Percentiles rank a stretch among this genome's conserved stretches.
phyloP scores from a whole-genome alignment of 148 eudicot species.

The Nyssa sinensis region DNA sequence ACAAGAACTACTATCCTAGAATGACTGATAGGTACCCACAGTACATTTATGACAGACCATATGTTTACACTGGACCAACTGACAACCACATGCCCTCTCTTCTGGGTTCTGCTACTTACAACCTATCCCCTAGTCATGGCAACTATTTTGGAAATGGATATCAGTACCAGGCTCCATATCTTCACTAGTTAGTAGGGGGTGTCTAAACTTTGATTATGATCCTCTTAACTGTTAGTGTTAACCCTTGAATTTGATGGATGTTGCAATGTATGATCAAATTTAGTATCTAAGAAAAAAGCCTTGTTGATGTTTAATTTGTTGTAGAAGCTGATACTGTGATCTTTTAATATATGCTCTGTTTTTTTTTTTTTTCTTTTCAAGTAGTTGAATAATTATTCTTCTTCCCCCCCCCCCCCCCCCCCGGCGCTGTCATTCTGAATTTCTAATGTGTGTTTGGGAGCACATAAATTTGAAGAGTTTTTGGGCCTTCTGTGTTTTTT shows the following conservation, averaged over 20 bases:
- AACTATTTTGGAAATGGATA: conserved; percentile 75
- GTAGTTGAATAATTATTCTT: conserved; percentile 2
- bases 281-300: conserved; percentile 25
- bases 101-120: conserved; percentile 59
- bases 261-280: conserved; percentile 46
- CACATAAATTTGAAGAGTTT: too few relatives aligned
- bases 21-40: conserved; percentile 76
- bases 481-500: too few relatives aligned
- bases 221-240: conserved; percentile 75
- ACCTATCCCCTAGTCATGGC: conserved; percentile 66
- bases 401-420: too few relatives aligned
- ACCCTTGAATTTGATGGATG: conserved; percentile 58
- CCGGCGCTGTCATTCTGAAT: too few relatives aligned
- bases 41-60: conserved; percentile 75
- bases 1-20: conserved; percentile 62
- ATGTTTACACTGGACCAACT: conserved; percentile 55
- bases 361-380: too few relatives aligned
- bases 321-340: conserved; percentile 60
- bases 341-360: conserved; percentile 59
- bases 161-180: conserved; percentile 85
- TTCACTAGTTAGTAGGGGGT: conserved; percentile 68
- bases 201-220: conserved; percentile 55
- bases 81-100: conserved; percentile 62
- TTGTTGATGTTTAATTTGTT: conserved; percentile 43
- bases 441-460: too few relatives aligned